phyloP scores from a whole-genome alignment of 257 asterid species.

The Prunella vulgaris region DNA sequence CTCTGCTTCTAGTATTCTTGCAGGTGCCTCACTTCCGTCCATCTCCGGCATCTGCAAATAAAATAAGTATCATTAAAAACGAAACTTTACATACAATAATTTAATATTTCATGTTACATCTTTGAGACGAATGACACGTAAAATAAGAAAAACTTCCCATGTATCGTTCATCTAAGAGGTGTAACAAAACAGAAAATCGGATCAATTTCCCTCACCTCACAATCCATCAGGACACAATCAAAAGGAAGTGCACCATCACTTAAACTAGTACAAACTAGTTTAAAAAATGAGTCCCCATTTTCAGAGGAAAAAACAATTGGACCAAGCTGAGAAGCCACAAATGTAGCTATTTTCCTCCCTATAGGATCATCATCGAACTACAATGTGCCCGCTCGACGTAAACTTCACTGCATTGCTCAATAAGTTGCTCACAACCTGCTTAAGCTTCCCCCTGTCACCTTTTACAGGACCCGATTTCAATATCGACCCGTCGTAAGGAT shows the following conservation, averaged over 20 bases:
- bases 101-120: too few species aligned
- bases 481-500: constrained; percentile 57
- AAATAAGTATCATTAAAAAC: not conserved
- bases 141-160: not conserved
- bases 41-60: constrained; percentile 57
- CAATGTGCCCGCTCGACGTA: constrained; percentile 62
- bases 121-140: not conserved
- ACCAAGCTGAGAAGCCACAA: constrained; percentile 41
- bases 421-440: constrained; percentile 62
- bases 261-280: constrained; percentile 32
- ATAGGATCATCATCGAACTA: constrained; percentile 46
- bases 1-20: constrained; percentile 59
- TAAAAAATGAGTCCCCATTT: constrained; percentile 52
- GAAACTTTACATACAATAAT: too few species aligned
- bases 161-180: not conserved
- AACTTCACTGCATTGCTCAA: constrained; percentile 76
- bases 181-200: not conserved
- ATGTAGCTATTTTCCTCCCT: constrained; percentile 34
- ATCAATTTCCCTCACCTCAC: constrained; percentile 40
- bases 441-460: constrained; percentile 65
- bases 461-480: constrained; percentile 29
- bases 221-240: constrained; percentile 77
- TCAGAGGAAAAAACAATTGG: constrained; percentile 35
- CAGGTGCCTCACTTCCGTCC: constrained; percentile 72
- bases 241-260: constrained; percentile 29